Conservation (phyloP, 768 basidiomycete genomes). For the Infundibulicybe gibba region DNA sequence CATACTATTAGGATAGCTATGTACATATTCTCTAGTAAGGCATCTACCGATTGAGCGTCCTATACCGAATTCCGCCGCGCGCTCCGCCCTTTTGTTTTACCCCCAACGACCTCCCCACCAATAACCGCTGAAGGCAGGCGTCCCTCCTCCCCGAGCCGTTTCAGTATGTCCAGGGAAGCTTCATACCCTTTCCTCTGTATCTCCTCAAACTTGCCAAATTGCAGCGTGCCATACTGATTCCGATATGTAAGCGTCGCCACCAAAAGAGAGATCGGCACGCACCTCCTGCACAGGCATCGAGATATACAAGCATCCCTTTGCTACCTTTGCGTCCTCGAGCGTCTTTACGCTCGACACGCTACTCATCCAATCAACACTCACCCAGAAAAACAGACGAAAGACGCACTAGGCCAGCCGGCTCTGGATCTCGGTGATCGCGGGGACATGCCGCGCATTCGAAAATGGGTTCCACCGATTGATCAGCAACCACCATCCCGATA, state of each 20-base stretch:
- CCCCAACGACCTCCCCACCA: conserved; percentile 44
- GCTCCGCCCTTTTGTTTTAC: conserved; percentile 71
- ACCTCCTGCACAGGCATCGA: conserved; percentile 94
- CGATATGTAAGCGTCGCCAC: background rate
- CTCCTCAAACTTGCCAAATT: conserved; percentile 87
- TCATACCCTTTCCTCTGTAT: conserved; percentile 79
- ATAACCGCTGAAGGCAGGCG: conserved; percentile 74
- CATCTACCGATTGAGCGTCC: conserved; percentile 1
- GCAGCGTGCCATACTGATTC: conserved; percentile 81
- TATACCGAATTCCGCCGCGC: conserved; percentile 73
- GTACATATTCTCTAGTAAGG: background rate
- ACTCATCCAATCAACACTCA: background rate
- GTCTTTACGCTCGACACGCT: conserved; percentile 96
- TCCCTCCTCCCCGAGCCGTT: conserved; percentile 80
- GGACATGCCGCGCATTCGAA: conserved; percentile 70
- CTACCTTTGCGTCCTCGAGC: conserved; percentile 90
- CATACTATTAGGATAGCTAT: too few relatives aligned
- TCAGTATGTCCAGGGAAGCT: conserved; percentile 67
- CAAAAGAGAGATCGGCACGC: conserved; percentile 10
- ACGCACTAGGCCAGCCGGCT: conserved; percentile 92
- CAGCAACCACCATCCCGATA: conserved; percentile 96
- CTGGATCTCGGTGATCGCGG: conserved; percentile 91
- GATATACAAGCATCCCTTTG: conserved; percentile 87
- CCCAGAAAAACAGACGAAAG: background rate
- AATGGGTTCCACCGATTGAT: conserved; percentile 94